Conservation (phyloP, 257 asterid genomes). For the Cinchona pubescens region DNA sequence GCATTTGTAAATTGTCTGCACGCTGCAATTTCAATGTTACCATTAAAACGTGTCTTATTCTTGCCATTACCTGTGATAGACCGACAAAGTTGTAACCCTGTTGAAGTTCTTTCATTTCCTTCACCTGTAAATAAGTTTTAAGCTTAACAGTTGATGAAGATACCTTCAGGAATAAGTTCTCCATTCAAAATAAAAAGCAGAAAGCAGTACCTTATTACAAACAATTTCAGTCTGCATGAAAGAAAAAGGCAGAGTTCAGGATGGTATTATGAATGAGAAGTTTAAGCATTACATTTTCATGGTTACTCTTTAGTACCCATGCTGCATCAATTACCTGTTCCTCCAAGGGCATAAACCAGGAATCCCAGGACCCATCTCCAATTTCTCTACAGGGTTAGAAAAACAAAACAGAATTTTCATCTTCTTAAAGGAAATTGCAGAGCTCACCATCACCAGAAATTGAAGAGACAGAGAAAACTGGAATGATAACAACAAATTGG, state of each 20-base stretch:
- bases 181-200: constrained; percentile 15
- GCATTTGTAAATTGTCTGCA: not conserved
- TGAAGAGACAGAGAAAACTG: not conserved
- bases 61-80: constrained; percentile 76
- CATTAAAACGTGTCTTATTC: not conserved
- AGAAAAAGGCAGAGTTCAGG: constrained; percentile 22
- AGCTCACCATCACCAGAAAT: not conserved
- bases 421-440: not conserved
- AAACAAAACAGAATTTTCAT: constrained; percentile 8
- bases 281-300: not conserved
- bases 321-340: constrained; percentile 53
- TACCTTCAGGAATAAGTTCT: constrained; percentile 8
- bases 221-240: constrained; percentile 73
- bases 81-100: constrained; percentile 90
- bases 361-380: constrained; percentile 90
- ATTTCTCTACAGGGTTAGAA: constrained; percentile 53
- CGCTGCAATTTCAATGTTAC: not conserved
- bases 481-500: not conserved
- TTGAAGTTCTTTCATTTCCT: constrained; percentile 74
- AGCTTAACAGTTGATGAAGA: constrained; percentile 17
- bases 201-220: constrained; percentile 62
- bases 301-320: constrained; percentile 1
- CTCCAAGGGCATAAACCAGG: constrained; percentile 83
- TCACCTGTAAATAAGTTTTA: constrained; percentile 54
- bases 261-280: not conserved